A percentile compares a stretch with the other conserved stretches of the same genome.
Evolutionary conservation across 2,329 filamentous ascomycete genomes (phyloP).

Genomic region (Cladosporium sp.): DNA sequence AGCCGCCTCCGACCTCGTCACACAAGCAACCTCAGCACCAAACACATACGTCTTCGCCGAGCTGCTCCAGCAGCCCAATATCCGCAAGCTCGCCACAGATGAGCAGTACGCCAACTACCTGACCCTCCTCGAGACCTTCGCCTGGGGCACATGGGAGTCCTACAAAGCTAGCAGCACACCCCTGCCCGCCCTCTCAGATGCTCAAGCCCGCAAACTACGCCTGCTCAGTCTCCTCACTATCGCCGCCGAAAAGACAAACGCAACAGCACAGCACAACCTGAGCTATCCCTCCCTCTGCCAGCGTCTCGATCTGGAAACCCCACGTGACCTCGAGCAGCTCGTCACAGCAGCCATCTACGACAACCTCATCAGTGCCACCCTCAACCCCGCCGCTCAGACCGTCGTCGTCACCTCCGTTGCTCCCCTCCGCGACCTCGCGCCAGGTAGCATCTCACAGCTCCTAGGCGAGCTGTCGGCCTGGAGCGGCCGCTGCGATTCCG

Average conservation of each 20-base stretch:
- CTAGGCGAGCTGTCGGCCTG: conserved; percentile 70
- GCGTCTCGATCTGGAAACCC: conserved; percentile 66
- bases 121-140: conserved; percentile 81
- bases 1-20: conserved; percentile 82
- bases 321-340: conserved; percentile 77
- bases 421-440: conserved; percentile 81
- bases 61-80: conserved; percentile 77
- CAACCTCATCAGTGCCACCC: conserved; percentile 76
- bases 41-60: conserved; percentile 94
- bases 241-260: conserved; percentile 56
- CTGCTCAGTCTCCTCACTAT: conserved; percentile 87
- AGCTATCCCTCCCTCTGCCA: conserved; percentile 70
- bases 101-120: conserved; percentile 66
- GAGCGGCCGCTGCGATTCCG: conserved; percentile 74
- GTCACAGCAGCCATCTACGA: conserved; percentile 87
- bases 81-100: conserved; percentile 70
- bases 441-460: conserved; percentile 70
- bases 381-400: conserved; percentile 74
- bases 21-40: conserved; percentile 82
- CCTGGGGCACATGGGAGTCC: conserved; percentile 82
- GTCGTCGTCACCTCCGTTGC: conserved; percentile 80
- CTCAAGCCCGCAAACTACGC: conserved; percentile 81
- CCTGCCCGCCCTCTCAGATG: conserved; percentile 71
- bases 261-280: conserved; percentile 49
- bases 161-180: conserved; percentile 61